phyloP scores from a whole-genome alignment of 2,329 filamentous ascomycete genomes.

The Ceratocystis eucalypticola region DNA sequence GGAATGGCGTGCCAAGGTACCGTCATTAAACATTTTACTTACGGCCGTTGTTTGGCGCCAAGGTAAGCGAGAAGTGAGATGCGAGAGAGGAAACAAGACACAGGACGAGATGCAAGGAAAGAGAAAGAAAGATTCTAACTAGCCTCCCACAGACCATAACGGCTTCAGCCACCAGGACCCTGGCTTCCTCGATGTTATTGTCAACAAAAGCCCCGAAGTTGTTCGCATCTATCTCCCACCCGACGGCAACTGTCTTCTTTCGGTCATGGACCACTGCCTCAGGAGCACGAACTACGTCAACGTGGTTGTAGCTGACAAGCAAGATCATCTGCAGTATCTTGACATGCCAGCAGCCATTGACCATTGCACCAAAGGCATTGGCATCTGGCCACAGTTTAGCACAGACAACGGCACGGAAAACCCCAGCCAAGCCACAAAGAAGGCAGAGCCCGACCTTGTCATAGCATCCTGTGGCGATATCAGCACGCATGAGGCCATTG shows the following conservation, averaged over 20 bases:
- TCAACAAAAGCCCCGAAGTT: constrained; percentile 67
- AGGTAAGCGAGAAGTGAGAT: constrained; percentile 19
- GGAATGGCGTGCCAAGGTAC: constrained; percentile 59
- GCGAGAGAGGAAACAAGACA: too few species aligned
- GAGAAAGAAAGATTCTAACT: neutral
- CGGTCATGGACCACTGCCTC: constrained; percentile 63
- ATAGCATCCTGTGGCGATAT: constrained; percentile 68
- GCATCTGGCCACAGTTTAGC: constrained; percentile 65
- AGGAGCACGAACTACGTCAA: constrained; percentile 67
- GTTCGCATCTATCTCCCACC: constrained; percentile 71
- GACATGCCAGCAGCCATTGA: constrained; percentile 56
- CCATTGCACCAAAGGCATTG: constrained; percentile 66
- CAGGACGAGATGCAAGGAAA: too few species aligned
- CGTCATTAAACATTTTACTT: constrained; percentile 66
- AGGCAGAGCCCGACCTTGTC: constrained; percentile 53
- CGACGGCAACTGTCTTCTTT: constrained; percentile 65
- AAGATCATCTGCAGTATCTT: constrained; percentile 65
- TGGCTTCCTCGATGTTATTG: constrained; percentile 65
- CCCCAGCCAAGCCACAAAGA: neutral
- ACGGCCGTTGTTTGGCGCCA: constrained; percentile 71
- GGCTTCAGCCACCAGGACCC: constrained; percentile 74
- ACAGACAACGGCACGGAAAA: constrained; percentile 45
- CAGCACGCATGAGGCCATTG: constrained; percentile 58
- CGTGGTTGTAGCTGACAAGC: constrained; percentile 67
- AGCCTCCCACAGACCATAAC: constrained; percentile 47